Percentiles rank a stretch among this genome's conserved stretches.
phyloP scores from a whole-genome alignment of 2,329 filamentous ascomycete genomes.

The Chaetomiaceae sp. region DNA sequence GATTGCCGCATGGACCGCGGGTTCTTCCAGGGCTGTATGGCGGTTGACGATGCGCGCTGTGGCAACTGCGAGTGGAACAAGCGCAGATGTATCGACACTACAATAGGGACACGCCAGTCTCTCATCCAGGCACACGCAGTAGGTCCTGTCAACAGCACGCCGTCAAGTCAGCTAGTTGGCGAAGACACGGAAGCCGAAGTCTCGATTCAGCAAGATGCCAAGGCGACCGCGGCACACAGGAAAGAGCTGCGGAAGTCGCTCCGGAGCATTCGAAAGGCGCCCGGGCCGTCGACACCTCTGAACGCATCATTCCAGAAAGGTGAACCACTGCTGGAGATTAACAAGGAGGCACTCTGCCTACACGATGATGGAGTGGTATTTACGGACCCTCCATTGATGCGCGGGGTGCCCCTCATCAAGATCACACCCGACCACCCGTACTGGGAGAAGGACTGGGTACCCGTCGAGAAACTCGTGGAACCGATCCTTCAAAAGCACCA shows the following conservation, averaged over 20 bases:
- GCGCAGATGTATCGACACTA: no score
- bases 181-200: not conserved
- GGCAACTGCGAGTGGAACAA: conserved; percentile 48
- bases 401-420: conserved; percentile 47
- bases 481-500: conserved; percentile 42
- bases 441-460: conserved; percentile 50
- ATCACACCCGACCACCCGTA: conserved; percentile 46
- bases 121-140: not conserved
- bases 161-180: not conserved
- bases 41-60: conserved; percentile 38
- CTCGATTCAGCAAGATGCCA: not conserved
- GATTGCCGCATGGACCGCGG: conserved; percentile 39
- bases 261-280: conserved; percentile 11
- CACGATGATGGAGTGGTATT: conserved; percentile 45
- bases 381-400: conserved; percentile 45
- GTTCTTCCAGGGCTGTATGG: conserved; percentile 40
- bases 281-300: conserved; percentile 11
- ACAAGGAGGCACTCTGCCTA: conserved; percentile 38
- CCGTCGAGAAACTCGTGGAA: conserved; percentile 38
- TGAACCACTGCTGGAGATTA: conserved; percentile 37
- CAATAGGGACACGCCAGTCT: no score
- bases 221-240: no score
- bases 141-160: conserved; percentile 17
- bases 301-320: conserved; percentile 7
- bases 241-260: conserved; percentile 18